Conservation (phyloP, 140 eudicot genomes). For the Erigeron philadelphicus region DNA sequence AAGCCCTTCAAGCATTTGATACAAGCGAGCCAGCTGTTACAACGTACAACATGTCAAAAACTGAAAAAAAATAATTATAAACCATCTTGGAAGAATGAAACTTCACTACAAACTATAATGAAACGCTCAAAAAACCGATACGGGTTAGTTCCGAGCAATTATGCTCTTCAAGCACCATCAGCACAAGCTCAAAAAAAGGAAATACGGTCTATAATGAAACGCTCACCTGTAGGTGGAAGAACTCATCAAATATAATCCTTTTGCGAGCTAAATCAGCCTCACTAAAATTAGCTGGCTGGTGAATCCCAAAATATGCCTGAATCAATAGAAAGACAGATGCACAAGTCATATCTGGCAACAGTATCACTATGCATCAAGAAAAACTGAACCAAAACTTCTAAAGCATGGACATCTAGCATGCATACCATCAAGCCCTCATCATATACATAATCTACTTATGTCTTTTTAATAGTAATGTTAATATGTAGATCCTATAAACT, state of each 20-base stretch:
- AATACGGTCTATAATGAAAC: conserved; percentile 9
- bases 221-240: conserved; percentile 83
- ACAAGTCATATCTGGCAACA: conserved; percentile 17
- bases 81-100: background rate
- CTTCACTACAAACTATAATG: background rate
- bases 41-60: conserved; percentile 20
- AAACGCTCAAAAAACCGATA: background rate
- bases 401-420: background rate
- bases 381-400: background rate
- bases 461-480: background rate
- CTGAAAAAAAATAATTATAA: conserved; percentile 1
- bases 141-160: conserved; percentile 7
- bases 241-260: conserved; percentile 94
- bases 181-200: conserved; percentile 1
- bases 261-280: conserved; percentile 89
- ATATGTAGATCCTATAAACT: background rate
- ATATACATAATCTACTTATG: conserved; percentile 1
- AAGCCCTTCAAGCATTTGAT: conserved; percentile 95
- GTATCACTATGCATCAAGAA: background rate
- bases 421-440: background rate
- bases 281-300: conserved; percentile 60
- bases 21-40: conserved; percentile 71
- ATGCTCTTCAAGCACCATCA: conserved; percentile 2
- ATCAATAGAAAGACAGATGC: conserved; percentile 14
- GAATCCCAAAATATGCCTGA: conserved; percentile 94